These are phyloP conservation scores for Talaromyces borbonicus DNA, from an alignment of 495 filamentous ascomycete genomes.

Conservation along the genomic window DNA sequence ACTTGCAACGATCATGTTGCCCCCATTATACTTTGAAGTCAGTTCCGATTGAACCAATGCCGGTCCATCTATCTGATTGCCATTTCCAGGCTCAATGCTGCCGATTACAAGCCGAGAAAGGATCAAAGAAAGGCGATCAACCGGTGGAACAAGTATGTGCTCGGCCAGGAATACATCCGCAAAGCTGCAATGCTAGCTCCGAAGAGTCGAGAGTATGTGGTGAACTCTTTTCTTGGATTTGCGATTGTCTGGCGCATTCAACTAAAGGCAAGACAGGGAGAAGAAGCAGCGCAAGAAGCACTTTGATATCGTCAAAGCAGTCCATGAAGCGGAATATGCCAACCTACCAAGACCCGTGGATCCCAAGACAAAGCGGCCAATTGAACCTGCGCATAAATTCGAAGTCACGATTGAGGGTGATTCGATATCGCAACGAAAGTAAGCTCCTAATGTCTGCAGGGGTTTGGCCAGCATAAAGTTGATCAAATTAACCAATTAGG, in stretches of 20 bases:
- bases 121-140: constrained; percentile 84
- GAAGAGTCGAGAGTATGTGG: constrained; percentile 61
- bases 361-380: constrained; percentile 41
- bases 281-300: constrained; percentile 60
- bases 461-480: not conserved
- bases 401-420: constrained; percentile 72
- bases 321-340: constrained; percentile 61
- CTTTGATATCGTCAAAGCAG: constrained; percentile 61
- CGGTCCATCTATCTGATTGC: not conserved
- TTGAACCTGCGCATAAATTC: constrained; percentile 70
- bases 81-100: constrained; percentile 52
- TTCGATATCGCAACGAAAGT: constrained; percentile 82
- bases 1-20: constrained; percentile 74
- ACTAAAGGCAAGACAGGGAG: constrained; percentile 39
- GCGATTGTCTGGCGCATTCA: no score
- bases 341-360: constrained; percentile 44
- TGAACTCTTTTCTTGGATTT: no score
- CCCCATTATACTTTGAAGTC: constrained; percentile 87
- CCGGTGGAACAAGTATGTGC: constrained; percentile 77
- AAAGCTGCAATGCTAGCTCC: constrained; percentile 67
- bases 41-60: not conserved
- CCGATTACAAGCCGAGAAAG: constrained; percentile 57
- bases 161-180: constrained; percentile 68
- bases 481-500: constrained; percentile 17
- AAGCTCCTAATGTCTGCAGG: constrained; percentile 10